Evolutionary conservation across 2,329 filamentous ascomycete genomes (phyloP), one percentile per base, ranked within the genome.

Genomic region (Cylindrodendrum hubeiense): DNA sequence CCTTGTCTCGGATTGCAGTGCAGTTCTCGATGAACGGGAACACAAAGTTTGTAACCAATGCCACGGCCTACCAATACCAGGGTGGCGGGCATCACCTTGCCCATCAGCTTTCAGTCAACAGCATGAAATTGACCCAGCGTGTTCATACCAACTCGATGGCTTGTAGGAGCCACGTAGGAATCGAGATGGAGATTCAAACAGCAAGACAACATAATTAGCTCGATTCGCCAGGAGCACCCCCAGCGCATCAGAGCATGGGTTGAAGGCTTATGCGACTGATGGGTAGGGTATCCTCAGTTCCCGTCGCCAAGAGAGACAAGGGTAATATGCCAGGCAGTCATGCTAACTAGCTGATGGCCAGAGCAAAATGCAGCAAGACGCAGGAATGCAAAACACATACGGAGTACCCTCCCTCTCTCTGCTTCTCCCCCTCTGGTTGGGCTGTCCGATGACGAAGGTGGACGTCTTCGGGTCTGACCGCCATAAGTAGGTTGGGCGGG

Each of bases 391-490:
- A 49, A 44, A 44, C 49, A 58, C 53, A 54, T 30, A 28, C 44
- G 28, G 28, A 49, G 28, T 24, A 55, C 49, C n/a, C 34, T 22
- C 12, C 12, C 13, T 28, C 34, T n/a, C 26, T 51, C 22, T 15
- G 19, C 21, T 26, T 19, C 53, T 44, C 21, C 37, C n/a, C 30
- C 22, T 30, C 21, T 53, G 24, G 17, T 53, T 54, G 26, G 49
- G 54, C 60, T 55, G 43, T 68, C 43, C 54, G 61, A 68, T 70
- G 71, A 71, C 63, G 64, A 69, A 67, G 55, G 54, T 46, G 55
- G 61, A 63, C 53, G 44, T 41, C 65, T 65, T 75, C 63, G 67
- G 73, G 73, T 71, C 73, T 75, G 73, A 75, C 73, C 73, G 73
- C 73, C 55, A 56, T 46, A 39, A 57, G 43, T 50, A 50, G 39